Base-by-base conservation (phyloP, 2,329 filamentous ascomycete genomes). In the Mariannaea elegans region DNA sequence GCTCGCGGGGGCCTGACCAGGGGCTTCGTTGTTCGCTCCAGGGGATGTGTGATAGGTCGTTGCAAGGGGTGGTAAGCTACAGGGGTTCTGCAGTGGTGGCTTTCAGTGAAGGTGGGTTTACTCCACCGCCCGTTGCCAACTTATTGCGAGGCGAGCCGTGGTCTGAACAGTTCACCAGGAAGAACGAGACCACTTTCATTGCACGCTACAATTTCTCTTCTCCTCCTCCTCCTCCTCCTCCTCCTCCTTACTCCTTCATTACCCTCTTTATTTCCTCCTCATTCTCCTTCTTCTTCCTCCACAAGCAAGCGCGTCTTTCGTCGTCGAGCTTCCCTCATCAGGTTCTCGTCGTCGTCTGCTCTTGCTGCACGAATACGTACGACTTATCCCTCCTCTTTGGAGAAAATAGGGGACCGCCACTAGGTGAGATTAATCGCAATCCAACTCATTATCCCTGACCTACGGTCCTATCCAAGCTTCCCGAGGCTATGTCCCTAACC, bases 371-470 rank as follows among this genome's bases (percentile, higher is more conserved):
- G 16, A 39, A 10, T 14, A 31, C 32, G 34, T 41, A n/a, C 29
- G 38, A 27, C 47, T 61, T 60, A 52, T 45, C 36, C 51, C 24
- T 41, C 48, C 34, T 38, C 16, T n/a, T 16, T 16, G 29, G 46
- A 48, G 47, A 51, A 42, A 61, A 61, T 59, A 59, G 56, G 59
- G 59, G 59, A 62, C 38, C 9, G 7, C 55, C 45, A 31, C 39
- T 19, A 55, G 50, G 59, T 62, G 56, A 62, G 59, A 59, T 62
- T 59, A 56, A 39, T n/a, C 24, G 39, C 46, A 47, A 53, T 56
- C 50, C 50, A 44, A 31, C 56, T 47, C 46, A 18, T 27, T 38
- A 62, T 62, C 55, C 59, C 59, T 62, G 59, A 53, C 51, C 7
- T 19, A 39, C 36, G 10, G n/a, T 18, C 36, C 36, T 19, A 19